Evolutionary conservation across 257 asterid species (phyloP), one percentile per base, ranked within the genome.

Genomic region (Verbascum thapsus): DNA sequence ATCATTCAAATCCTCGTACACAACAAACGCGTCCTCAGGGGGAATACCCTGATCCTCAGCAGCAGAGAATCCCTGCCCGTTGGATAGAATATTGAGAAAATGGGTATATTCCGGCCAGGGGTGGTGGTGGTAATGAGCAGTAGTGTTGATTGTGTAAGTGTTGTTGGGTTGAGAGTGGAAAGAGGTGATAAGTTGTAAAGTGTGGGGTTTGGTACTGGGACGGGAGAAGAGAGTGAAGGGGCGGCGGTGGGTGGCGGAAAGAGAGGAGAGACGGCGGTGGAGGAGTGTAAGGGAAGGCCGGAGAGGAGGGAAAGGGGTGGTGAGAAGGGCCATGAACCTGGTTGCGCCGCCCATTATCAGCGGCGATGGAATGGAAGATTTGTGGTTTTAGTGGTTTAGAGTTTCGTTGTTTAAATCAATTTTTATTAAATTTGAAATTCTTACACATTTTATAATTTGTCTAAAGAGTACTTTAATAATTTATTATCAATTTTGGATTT

Each of bases 41-140:
- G 61, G 70, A 52, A 80, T 68, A 38, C 60, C 26, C 44, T 7
- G 26, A 23, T 53, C 76, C 61, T 53, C 72, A 3, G 66, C 43
- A 8, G 56, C 64, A 15, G 47, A 32, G 32, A 19, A 44, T 20
- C 64, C 80, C 54, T 63, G 69, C 37, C 76, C 65, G 45, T 45
- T 57, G 34, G 71, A 74, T 22, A 91, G 54, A 10, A 58, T 15
- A 62, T 57, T 72, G 48, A 88, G 71, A 37, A 88, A 80, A 45
- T 67, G 69, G 13, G 76, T 80, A 96, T 95, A 91, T 20, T 91
- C 96, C 16, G 92, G 86, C 98, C 98, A 91, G 8, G 95, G 87
- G 63, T 88, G 95, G 26, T 44, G 43, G 18, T 37, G 22, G 13
- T 71, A 57, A 39, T 72, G 81, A 48, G 66, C 47, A 35, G 83